phyloP scores from a whole-genome alignment of 2,329 filamentous ascomycete genomes.

The Incumbomyces delicatus region DNA sequence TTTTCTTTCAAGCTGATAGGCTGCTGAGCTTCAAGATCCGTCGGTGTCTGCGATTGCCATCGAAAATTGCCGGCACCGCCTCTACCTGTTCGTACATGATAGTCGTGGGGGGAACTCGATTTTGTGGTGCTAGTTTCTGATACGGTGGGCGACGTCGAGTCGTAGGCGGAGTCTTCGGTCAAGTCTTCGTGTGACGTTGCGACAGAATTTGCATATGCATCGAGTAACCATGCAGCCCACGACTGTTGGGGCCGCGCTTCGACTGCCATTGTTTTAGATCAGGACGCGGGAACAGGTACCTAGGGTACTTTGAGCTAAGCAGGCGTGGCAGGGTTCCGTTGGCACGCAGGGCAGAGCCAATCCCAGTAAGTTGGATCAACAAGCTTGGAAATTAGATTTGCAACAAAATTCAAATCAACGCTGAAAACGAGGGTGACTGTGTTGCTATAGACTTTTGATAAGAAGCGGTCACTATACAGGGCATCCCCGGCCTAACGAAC shows the following conservation, averaged over 20 bases:
- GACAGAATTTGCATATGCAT: slow-evolving; percentile 18
- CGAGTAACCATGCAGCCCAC: slow-evolving; percentile 21
- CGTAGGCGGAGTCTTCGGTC: slow-evolving; percentile 4
- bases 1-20: slow-evolving; percentile 17
- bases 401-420: background rate
- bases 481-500: no score
- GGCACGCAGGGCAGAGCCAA: no score
- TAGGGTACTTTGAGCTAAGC: no score
- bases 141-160: slow-evolving; percentile 3
- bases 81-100: slow-evolving; percentile 45
- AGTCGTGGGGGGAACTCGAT: slow-evolving; percentile 21
- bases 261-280: background rate
- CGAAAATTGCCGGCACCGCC: slow-evolving; percentile 58
- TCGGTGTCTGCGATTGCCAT: slow-evolving; percentile 30
- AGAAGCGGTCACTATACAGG: no score
- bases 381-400: background rate
- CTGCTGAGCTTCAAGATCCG: slow-evolving; percentile 38
- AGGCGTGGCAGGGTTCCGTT: no score
- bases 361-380: background rate
- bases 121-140: slow-evolving; percentile 5
- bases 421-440: background rate
- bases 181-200: slow-evolving; percentile 13
- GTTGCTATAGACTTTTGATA: no score
- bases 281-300: no score
- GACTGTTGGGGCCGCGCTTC: slow-evolving; percentile 9